These are phyloP conservation scores for Hyaloscypha finlandica DNA, from an alignment of 495 filamentous ascomycete species.

Conservation along the genomic window DNA sequence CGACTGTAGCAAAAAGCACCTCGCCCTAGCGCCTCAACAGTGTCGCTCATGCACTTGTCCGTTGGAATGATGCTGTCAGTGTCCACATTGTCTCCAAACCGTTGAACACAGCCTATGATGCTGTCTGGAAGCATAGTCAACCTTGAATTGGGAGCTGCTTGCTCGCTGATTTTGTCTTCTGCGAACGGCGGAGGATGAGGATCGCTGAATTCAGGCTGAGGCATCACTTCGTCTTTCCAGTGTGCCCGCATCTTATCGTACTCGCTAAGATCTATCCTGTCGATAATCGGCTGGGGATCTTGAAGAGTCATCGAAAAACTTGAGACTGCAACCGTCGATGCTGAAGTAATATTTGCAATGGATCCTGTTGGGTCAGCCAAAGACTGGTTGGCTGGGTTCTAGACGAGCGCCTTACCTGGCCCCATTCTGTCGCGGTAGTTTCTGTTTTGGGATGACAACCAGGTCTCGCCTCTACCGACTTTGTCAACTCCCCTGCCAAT, in stretches of 20 bases:
- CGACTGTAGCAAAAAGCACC: background rate
- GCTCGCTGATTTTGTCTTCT: background rate
- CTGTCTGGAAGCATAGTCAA: background rate
- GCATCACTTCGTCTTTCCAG: slow-evolving; percentile 4
- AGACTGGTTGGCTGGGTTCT: background rate
- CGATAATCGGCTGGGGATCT: slow-evolving; percentile 1
- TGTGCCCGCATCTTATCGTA: background rate
- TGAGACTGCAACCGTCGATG: background rate
- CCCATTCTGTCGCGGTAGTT: slow-evolving; percentile 54
- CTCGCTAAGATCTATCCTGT: background rate
- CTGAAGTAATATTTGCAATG: slow-evolving; percentile 7
- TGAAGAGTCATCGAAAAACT: background rate
- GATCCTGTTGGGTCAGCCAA: background rate
- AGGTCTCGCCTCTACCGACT: slow-evolving; percentile 44
- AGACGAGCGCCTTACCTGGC: slow-evolving; percentile 33
- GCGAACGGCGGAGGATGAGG: background rate
- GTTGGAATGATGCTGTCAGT: background rate
- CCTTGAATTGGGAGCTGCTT: background rate
- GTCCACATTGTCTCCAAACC: slow-evolving; percentile 1
- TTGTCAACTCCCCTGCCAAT: slow-evolving; percentile 47
- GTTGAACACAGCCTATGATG: background rate
- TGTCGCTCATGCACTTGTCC: background rate
- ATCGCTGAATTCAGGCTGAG: background rate
- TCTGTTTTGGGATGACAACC: slow-evolving; percentile 49
- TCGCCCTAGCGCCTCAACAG: background rate